phyloP scores from a whole-genome alignment of 2,329 filamentous ascomycete genomes.

The Colletotrichum salicis region DNA sequence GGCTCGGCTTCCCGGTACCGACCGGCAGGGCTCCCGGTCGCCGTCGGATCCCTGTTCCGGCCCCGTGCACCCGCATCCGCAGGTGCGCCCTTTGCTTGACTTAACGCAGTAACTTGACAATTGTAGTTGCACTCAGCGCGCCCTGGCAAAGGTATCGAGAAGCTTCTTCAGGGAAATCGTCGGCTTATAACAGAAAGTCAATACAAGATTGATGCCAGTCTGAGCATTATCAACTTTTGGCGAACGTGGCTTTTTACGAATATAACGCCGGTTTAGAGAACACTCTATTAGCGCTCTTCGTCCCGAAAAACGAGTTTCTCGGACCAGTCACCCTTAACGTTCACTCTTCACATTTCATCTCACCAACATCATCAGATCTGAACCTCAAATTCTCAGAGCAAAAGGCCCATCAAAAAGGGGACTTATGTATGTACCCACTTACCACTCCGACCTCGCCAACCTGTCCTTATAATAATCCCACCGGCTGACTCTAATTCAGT shows the following conservation, averaged over 20 bases:
- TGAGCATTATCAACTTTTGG: too few species aligned
- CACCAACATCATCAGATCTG: not conserved
- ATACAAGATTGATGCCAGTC: not conserved
- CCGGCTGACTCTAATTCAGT: not conserved
- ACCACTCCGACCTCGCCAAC: not conserved
- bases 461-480: not conserved
- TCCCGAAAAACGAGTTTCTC: not conserved
- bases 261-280: not conserved
- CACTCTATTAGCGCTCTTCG: not conserved
- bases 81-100: not conserved
- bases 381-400: not conserved
- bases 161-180: not conserved
- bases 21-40: not conserved
- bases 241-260: too few species aligned
- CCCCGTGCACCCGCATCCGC: not conserved
- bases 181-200: not conserved
- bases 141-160: not conserved
- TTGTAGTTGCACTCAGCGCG: not conserved
- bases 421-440: not conserved
- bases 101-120: not conserved
- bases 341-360: not conserved
- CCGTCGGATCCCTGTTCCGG: not conserved
- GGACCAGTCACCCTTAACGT: not conserved
- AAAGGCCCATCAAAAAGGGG: not conserved
- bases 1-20: not conserved